Evolutionary conservation across 2,329 filamentous ascomycete genomes (phyloP).

Genomic region (Botrytis tulipae): DNA sequence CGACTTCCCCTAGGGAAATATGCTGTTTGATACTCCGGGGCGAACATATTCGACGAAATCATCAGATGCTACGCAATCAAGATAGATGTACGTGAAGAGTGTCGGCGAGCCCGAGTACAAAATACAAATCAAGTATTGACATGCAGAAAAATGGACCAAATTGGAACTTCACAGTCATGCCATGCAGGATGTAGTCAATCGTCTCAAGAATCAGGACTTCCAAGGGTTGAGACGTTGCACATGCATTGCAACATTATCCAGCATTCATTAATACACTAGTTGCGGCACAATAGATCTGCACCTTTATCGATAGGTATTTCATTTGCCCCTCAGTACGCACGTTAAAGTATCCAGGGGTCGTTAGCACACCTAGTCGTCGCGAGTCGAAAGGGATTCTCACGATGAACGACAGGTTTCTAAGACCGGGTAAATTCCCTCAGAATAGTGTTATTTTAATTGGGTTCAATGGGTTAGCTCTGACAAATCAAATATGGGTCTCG

Average conservation of each 20-base stretch:
- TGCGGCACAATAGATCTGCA: slow-evolving; percentile 1
- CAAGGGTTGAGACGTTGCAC: slow-evolving; percentile 11
- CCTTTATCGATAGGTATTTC: neutral
- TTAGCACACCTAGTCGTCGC: neutral
- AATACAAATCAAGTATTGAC: neutral
- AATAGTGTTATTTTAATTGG: neutral
- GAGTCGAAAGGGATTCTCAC: neutral
- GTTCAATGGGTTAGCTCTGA: neutral
- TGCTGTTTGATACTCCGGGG: neutral
- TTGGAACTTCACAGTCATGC: neutral
- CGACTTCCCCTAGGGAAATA: neutral
- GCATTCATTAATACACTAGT: neutral
- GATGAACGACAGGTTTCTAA: neutral
- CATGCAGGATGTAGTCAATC: neutral
- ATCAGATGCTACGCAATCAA: slow-evolving; percentile 2
- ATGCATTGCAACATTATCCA: slow-evolving; percentile 11
- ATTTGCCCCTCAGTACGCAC: neutral
- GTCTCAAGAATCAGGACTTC: neutral
- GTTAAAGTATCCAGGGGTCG: neutral
- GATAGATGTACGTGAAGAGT: slow-evolving; percentile 1
- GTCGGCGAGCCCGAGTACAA: slow-evolving; percentile 11
- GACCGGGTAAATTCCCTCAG: neutral
- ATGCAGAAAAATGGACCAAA: neutral
- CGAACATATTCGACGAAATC: neutral
- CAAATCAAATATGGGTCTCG: slow-evolving; percentile 7